These are phyloP conservation scores for Stephania yunnanensis DNA, from an alignment of 164 flowering plant genomes.

Conservation along the genomic window DNA sequence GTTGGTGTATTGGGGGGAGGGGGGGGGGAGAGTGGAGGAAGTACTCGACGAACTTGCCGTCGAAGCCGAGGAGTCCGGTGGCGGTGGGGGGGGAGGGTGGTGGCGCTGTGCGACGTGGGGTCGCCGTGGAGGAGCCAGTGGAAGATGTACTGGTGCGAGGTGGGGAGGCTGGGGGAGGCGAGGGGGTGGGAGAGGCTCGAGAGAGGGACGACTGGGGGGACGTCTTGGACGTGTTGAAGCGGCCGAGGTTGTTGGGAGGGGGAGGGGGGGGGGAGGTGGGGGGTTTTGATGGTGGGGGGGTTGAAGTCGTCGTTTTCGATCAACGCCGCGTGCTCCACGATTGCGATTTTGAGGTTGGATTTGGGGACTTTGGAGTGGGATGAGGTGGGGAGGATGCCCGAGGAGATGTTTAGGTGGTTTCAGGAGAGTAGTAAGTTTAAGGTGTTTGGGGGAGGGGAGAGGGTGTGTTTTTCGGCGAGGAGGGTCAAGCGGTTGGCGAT, in stretches of 20 bases:
- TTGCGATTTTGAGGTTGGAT: slow-evolving; percentile 69
- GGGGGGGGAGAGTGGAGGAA: slow-evolving; percentile 47
- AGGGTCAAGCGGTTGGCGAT: slow-evolving; percentile 62
- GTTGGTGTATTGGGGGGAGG: slow-evolving; percentile 33
- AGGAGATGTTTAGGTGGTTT: slow-evolving; percentile 61
- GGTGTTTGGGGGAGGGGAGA: slow-evolving; percentile 82
- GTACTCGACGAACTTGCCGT: slow-evolving; percentile 66
- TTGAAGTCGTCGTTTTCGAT: slow-evolving; percentile 62
- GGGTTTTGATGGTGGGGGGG: slow-evolving; percentile 76
- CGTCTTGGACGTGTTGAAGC: slow-evolving; percentile 74
- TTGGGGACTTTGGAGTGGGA: slow-evolving; percentile 85
- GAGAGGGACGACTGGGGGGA: slow-evolving; percentile 83
- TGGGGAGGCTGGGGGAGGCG: slow-evolving; percentile 20
- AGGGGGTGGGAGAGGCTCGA: slow-evolving; percentile 59
- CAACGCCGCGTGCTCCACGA: slow-evolving; percentile 69
- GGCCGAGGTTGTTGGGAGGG: slow-evolving; percentile 58
- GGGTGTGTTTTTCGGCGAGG: slow-evolving; percentile 79
- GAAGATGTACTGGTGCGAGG: slow-evolving; percentile 54
- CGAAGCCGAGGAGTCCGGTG: slow-evolving; percentile 91
- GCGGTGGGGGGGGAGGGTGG: slow-evolving; percentile 32
- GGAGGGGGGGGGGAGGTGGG: slow-evolving; percentile 41
- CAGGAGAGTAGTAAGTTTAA: slow-evolving; percentile 74
- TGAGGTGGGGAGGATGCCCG: slow-evolving; percentile 88
- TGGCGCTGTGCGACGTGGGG: slow-evolving; percentile 76
- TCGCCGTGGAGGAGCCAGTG: slow-evolving; percentile 89